Base-by-base conservation (phyloP, 495 filamentous ascomycete genomes). In the Aspergillus bertholletiae region DNA sequence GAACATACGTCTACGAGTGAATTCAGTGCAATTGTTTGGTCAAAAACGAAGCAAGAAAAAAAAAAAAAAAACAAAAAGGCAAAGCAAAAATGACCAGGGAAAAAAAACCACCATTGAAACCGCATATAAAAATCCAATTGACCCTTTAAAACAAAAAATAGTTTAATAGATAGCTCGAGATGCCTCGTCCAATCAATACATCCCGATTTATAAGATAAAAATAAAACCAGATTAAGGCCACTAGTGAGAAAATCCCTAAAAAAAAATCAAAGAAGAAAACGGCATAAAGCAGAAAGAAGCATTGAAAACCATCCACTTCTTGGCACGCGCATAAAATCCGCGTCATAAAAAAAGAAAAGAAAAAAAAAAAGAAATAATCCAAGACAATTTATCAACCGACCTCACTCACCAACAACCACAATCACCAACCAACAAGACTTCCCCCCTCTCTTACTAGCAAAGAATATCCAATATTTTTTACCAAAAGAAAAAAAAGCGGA, bases 1-100 rank as follows among this genome's bases (percentile, higher is more conserved):
- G 69, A 74, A 74, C 68, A 76, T 74, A 76, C 65, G 58, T 65
- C 65, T 68, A 62, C 52, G 60, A 65, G 69, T 58, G 68, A 71
- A 71, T 62, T 56, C 55, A 56, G 40, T 43, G 39, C 39, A 22
- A 37, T 53, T 26, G n/a, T 57, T 53, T 51, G 20, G 54, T 53
- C 34, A n/a, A n/a, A n/a, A n/a, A n/a, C n/a, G n/a, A n/a, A n/a
- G n/a, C n/a, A n/a, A n/a, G n/a, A n/a, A n/a, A n/a, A n/a, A n/a
- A n/a, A n/a, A n/a, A n/a, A n/a, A n/a, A n/a, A n/a, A n/a, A n/a
- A n/a, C n/a, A n/a, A n/a, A n/a, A n/a, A n/a, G n/a, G n/a, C n/a
- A n/a, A n/a, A n/a, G n/a, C n/a, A n/a, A n/a, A n/a, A n/a, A n/a
- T n/a, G n/a, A n/a, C n/a, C n/a, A n/a, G n/a, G n/a, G n/a, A n/a